Base-by-base conservation (phyloP, 2,329 filamentous ascomycete genomes). In the Blumeria hordei region DNA sequence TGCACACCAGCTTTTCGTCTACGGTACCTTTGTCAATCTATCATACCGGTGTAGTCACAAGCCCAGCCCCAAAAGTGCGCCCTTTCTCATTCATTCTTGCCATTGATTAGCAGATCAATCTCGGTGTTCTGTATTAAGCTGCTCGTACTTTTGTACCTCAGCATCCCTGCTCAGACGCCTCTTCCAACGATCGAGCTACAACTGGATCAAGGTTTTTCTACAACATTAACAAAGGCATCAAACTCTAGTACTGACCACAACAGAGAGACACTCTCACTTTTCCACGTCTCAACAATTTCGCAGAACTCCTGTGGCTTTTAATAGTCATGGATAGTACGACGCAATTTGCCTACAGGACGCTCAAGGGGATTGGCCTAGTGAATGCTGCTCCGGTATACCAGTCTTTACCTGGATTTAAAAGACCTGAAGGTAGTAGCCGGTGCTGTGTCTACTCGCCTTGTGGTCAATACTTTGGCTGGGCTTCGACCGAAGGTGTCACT, bases 261-360 rank as follows among this genome's bases (percentile, higher is more conserved):
- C 28, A 28, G 52, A 57, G 52, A 57, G 57, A 62, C 56, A 57
- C 62, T 60, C 60, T 65, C 57, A 60, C 55, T 37, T 55, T 53
- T 41, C 57, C 54, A 55, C 59, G 41, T 43, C 52, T 36, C 61
- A 62, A 51, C 60, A 61, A 62, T 59, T 55, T 55, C 55, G 55
- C 59, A 55, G 60, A 58, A 57, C 55, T 57, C 60, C 64, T 65
- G 84, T 87, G 83, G 75, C 83, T 88, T 88, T 87, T 67, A 81
- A 78, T 88, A 88, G 85, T 81, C 78, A 95, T 94, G 88, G 85
- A 86, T 69, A 81, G 76, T 75, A 81, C 85, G 67, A 83, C 90
- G 72, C 90, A 95, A 80, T 85, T 95, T 80, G 86, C 87, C 71
- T 94, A 85, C 77, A 87, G 92, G 72, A 95, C 92, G 70, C 84